These are phyloP conservation scores for Cystobasidium sp. DNA, from an alignment of 1,284 basidiomycete species.

Conservation along the genomic window DNA sequence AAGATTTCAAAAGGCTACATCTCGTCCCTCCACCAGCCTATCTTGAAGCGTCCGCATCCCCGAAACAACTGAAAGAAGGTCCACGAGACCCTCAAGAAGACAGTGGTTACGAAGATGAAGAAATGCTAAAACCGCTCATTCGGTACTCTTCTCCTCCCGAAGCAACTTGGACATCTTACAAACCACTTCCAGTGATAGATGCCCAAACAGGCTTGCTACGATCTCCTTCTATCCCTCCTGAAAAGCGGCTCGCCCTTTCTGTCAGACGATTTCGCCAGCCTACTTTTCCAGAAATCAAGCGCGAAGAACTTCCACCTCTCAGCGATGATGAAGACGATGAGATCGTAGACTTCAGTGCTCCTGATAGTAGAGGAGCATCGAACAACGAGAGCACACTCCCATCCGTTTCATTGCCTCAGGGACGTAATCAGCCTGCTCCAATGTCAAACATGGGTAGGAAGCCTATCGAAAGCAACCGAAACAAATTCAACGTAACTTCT, in stretches of 20 bases:
- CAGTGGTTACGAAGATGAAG: neutral
- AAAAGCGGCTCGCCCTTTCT: neutral
- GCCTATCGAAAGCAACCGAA: too few species aligned
- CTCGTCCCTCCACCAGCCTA: neutral
- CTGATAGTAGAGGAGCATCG: too few species aligned
- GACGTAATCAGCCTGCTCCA: too few species aligned
- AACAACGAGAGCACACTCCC: too few species aligned
- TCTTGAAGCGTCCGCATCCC: neutral
- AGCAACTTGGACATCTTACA: neutral
- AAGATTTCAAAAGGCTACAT: slow-evolving; percentile 1
- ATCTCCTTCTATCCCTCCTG: too few species aligned
- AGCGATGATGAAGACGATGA: slow-evolving; percentile 10
- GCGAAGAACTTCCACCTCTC: neutral
- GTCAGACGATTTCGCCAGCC: slow-evolving; percentile 1
- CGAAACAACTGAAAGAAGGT: neutral
- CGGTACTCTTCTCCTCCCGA: too few species aligned
- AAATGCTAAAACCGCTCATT: neutral
- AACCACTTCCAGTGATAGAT: neutral
- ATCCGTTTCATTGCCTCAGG: too few species aligned
- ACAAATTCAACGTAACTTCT: too few species aligned
- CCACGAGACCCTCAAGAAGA: neutral
- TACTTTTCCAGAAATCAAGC: neutral
- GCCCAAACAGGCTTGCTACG: too few species aligned
- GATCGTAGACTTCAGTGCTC: neutral
- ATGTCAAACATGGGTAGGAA: too few species aligned